Evolutionary conservation across 2,329 filamentous ascomycete genomes (phyloP).

Genomic region (Alternaria gansuensis): DNA sequence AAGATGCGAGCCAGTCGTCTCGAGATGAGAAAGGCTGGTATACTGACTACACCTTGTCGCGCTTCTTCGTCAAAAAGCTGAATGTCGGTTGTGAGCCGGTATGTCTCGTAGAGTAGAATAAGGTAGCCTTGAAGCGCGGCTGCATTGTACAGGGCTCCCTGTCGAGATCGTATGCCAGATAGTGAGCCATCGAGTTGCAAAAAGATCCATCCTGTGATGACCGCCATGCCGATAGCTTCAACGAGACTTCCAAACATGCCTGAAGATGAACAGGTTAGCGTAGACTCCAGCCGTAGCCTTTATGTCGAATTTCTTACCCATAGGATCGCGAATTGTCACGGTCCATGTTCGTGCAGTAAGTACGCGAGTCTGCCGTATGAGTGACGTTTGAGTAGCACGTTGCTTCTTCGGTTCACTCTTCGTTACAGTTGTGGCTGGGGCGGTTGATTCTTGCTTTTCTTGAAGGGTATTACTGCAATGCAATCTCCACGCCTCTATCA

Average conservation of each 20-base stretch:
- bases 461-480: slow-evolving; percentile 26
- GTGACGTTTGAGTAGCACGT: slow-evolving; percentile 61
- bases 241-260: slow-evolving; percentile 71
- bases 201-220: slow-evolving; percentile 79
- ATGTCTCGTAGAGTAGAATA: slow-evolving; percentile 78
- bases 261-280: neutral
- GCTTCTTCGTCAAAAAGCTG: slow-evolving; percentile 78
- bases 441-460: slow-evolving; percentile 25
- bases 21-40: slow-evolving; percentile 74
- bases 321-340: slow-evolving; percentile 77
- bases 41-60: slow-evolving; percentile 74
- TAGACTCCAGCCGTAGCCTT: neutral
- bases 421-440: slow-evolving; percentile 8
- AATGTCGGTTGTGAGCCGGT: slow-evolving; percentile 77
- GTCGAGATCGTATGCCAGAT: slow-evolving; percentile 75
- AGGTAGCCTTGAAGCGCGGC: slow-evolving; percentile 78
- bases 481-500: slow-evolving; percentile 68
- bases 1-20: slow-evolving; percentile 72
- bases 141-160: slow-evolving; percentile 77
- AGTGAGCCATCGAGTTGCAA: slow-evolving; percentile 70
- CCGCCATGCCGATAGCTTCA: slow-evolving; percentile 74
- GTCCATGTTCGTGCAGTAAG: slow-evolving; percentile 74
- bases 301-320: slow-evolving; percentile 58
- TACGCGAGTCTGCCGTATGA: slow-evolving; percentile 70
- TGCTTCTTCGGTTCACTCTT: slow-evolving; percentile 20